These are phyloP conservation scores for Cubamyces lactineus DNA, from an alignment of 768 basidiomycete species.

Conservation along the genomic window DNA sequence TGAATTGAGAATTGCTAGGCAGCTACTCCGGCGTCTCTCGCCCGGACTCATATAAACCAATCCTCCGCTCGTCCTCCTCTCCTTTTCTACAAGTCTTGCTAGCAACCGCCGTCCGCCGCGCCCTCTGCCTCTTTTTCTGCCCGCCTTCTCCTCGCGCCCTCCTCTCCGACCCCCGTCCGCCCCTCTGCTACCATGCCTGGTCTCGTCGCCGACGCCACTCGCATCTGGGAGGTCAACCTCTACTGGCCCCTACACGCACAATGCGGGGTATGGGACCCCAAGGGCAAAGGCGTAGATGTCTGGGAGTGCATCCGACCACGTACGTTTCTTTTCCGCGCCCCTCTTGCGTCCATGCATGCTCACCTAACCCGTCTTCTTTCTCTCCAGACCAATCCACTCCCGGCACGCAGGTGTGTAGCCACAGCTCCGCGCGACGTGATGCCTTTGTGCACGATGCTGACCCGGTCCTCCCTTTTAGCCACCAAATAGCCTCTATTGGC, in stretches of 20 bases:
- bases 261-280: conserved; percentile 73
- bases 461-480: conserved; percentile 37
- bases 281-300: conserved; percentile 67
- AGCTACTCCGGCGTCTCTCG: conserved; percentile 17
- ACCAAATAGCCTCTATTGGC: conserved; percentile 48
- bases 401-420: conserved; percentile 43
- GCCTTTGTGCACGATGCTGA: neutral
- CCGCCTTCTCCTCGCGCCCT: neutral
- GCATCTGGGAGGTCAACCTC: conserved; percentile 71
- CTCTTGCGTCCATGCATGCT: conserved; percentile 11
- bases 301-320: conserved; percentile 77
- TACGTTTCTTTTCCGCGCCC: conserved; percentile 42
- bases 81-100: conserved; percentile 13
- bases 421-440: conserved; percentile 9
- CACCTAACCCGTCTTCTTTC: conserved; percentile 1
- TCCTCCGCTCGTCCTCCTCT: conserved; percentile 11
- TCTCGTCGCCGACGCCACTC: conserved; percentile 66
- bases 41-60: conserved; percentile 25
- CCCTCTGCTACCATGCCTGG: conserved; percentile 37
- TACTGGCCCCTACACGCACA: conserved; percentile 68
- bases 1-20: conserved; percentile 16
- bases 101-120: conserved; percentile 11
- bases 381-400: conserved; percentile 60
- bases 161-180: neutral
- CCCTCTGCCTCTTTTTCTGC: neutral